Percentiles rank a stretch among this genome's conserved stretches.
phyloP scores from a whole-genome alignment of 345 rosid species.

The Psidium guajava region DNA sequence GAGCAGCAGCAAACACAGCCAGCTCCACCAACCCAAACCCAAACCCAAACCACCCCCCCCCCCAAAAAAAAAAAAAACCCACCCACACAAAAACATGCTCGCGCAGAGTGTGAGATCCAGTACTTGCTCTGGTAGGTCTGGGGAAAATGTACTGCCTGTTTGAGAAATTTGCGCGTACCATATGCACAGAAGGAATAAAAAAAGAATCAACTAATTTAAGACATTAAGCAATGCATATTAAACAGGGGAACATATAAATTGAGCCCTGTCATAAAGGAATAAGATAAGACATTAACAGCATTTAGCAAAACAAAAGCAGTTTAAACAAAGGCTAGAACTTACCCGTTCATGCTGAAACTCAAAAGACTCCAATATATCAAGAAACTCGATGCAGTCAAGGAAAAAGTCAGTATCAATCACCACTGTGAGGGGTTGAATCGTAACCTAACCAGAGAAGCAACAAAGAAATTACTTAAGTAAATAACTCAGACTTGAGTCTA shows the following conservation, averaged over 20 bases:
- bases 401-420: slow-evolving; percentile 38
- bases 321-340: slow-evolving; percentile 11
- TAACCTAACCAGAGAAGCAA: slow-evolving; percentile 31
- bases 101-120: neutral
- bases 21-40: neutral
- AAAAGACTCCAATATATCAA: slow-evolving; percentile 32
- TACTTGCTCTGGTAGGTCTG: neutral
- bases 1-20: neutral
- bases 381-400: slow-evolving; percentile 30
- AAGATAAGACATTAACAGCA: neutral
- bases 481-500: neutral
- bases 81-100: rapidly evolving
- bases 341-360: slow-evolving; percentile 73
- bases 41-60: neutral
- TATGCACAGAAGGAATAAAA: neutral
- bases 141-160: neutral
- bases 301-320: neutral
- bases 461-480: slow-evolving; percentile 1
- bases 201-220: neutral
- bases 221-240: neutral
- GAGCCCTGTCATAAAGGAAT: neutral
- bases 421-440: slow-evolving; percentile 55
- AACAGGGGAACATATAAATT: neutral
- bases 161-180: neutral
- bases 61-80: no score